phyloP scores from a whole-genome alignment of 2,329 filamentous ascomycete genomes.

The Zasmidium cellare region DNA sequence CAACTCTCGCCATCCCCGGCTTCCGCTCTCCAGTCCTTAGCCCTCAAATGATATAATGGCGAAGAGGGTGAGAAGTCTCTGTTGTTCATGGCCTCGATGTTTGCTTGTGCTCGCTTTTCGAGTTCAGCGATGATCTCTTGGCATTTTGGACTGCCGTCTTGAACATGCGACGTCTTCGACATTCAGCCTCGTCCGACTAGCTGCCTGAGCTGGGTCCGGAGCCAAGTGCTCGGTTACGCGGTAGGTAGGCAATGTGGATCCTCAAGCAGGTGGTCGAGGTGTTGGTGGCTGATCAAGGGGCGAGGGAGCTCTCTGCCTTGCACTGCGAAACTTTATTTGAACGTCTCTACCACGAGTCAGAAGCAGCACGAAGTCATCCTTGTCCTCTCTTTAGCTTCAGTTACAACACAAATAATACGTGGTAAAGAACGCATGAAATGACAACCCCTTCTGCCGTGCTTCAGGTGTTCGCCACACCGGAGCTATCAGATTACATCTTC shows the following conservation, averaged over 20 bases:
- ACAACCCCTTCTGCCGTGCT: neutral
- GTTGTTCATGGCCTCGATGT: neutral
- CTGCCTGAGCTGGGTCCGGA: too few species aligned
- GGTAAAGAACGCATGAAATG: neutral
- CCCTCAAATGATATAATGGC: neutral
- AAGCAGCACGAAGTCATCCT: neutral
- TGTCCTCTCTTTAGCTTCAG: neutral
- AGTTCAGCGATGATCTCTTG: neutral
- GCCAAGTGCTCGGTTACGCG: too few species aligned
- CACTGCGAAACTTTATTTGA: too few species aligned
- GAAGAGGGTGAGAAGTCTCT: conserved; percentile 3
- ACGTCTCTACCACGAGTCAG: neutral
- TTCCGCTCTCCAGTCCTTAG: neutral
- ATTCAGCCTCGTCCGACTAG: too few species aligned
- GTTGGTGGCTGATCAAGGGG: neutral
- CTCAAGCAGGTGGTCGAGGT: too few species aligned
- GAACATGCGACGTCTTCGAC: neutral
- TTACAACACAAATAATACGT: neutral
- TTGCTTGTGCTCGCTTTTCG: neutral
- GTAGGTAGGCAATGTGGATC: too few species aligned
- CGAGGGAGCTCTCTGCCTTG: neutral
- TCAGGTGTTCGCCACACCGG: conserved; percentile 21
- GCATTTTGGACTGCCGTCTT: neutral
- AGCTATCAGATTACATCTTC: conserved; percentile 22
- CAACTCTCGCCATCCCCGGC: neutral